Evolutionary conservation across 306 rosid genomes (phyloP), one percentile per base, ranked within the genome.

Genomic region (Carpinus fangiana): DNA sequence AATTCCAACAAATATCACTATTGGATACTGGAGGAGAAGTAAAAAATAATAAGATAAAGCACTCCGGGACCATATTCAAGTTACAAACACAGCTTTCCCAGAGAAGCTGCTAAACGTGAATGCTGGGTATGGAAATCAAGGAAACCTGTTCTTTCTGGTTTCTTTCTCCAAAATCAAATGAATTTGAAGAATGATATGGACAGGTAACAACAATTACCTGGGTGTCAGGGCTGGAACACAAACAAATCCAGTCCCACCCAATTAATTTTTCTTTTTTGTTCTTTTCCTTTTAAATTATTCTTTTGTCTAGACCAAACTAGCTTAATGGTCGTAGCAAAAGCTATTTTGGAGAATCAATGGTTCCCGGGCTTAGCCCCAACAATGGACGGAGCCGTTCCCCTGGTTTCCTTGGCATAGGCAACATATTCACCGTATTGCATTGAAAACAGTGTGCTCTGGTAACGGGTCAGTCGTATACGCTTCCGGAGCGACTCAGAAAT

Each of bases 381-480:
- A 48, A 89, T 76, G 48, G 80, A 77, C 2, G 89, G 92, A 75
- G 88, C 87, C n/a, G 72, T 83, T 69, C 98, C 93, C 83, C 99
- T 87, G 46, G 71, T 65, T 60, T 82, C 86, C 90, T 81, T 91
- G 75, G 90, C 90, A 72, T 85, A 83, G 60, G 93, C 84, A 57
- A 90, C 87, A 67, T 96, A 96, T 68, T 93, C 99, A 64, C 87
- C 72, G 77, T 86, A 87, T 67, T 78, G 88, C 99, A 96, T 93
- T 4, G 96, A 89, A 55, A 76, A 90, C 78, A 96, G 81, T 59
- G 94, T 82, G 85, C 99, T 96, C 84, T 93, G 98, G 89, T 96
- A 96, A 45, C 89, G 97, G 47, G 99, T 96, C 86, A 96, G 79
- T 69, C 72, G 78, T 57, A 93, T 72, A 60, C 73, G 76, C 87